Conservation (phyloP, 768 basidiomycete species). For the Filobasidium floriforme region DNA sequence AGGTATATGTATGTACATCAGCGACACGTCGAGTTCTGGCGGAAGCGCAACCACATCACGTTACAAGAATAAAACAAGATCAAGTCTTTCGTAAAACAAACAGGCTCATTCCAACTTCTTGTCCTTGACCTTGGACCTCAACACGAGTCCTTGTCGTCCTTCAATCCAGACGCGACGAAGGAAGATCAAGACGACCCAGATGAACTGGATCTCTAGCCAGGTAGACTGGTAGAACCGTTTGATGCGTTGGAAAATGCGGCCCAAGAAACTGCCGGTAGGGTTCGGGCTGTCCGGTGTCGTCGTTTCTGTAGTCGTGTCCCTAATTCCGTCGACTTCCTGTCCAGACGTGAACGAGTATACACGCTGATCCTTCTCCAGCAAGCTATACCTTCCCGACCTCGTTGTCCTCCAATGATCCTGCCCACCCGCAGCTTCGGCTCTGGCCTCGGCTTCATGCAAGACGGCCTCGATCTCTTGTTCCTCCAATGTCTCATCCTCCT, state of each 20-base stretch:
- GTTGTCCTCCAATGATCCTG: background rate
- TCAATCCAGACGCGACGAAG: constrained; percentile 9
- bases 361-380: background rate
- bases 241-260: background rate
- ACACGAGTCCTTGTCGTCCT: background rate
- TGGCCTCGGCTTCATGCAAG: background rate
- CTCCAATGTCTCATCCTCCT: constrained; percentile 1
- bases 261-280: background rate
- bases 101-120: background rate
- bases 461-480: background rate
- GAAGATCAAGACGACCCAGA: constrained; percentile 8
- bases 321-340: background rate
- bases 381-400: constrained; percentile 4
- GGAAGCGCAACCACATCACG: background rate
- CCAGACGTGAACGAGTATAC: background rate
- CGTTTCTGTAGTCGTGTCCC: background rate
- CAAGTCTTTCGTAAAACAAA: background rate
- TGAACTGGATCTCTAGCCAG: constrained; percentile 6
- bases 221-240: background rate
- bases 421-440: background rate
- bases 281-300: background rate
- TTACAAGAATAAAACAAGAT: background rate
- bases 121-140: background rate
- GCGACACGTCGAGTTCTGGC: background rate
- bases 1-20: background rate